phyloP scores from a whole-genome alignment of 805 yeast genomes.

The Helenozyma baotianmanensis region DNA sequence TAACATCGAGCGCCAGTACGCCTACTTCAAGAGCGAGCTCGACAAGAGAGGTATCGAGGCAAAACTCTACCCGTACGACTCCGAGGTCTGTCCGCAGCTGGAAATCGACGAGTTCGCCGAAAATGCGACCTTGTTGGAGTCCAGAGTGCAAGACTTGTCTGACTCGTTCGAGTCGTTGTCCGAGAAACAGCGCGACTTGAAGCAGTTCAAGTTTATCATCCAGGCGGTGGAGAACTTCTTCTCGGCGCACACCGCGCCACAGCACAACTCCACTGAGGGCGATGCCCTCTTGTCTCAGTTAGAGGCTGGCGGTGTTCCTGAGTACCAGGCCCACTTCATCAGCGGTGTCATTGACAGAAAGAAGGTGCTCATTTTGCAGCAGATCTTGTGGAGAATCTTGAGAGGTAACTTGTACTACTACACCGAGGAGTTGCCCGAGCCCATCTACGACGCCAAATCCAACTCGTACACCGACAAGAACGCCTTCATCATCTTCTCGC shows the following conservation, averaged over 20 bases:
- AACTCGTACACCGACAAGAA: slow-evolving; percentile 63
- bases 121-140: slow-evolving; percentile 65
- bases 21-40: slow-evolving; percentile 43
- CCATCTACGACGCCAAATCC: slow-evolving; percentile 58
- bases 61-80: slow-evolving; percentile 31
- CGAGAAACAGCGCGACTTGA: slow-evolving; percentile 56
- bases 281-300: slow-evolving; percentile 37
- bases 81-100: slow-evolving; percentile 38
- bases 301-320: slow-evolving; percentile 29
- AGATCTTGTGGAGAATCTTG: slow-evolving; percentile 85
- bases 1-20: slow-evolving; percentile 78
- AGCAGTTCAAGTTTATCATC: slow-evolving; percentile 60
- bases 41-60: slow-evolving; percentile 43
- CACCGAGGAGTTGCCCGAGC: slow-evolving; percentile 66
- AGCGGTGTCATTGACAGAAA: slow-evolving; percentile 80
- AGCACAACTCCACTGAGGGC: slow-evolving; percentile 21
- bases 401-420: slow-evolving; percentile 87
- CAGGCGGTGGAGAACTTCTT: slow-evolving; percentile 36
- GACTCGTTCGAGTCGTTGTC: slow-evolving; percentile 64
- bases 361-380: slow-evolving; percentile 67
- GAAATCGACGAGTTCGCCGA: slow-evolving; percentile 69
- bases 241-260: slow-evolving; percentile 22
- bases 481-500: slow-evolving; percentile 85
- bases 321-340: slow-evolving; percentile 43
- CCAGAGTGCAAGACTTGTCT: slow-evolving; percentile 65